phyloP scores from a whole-genome alignment of 2,329 filamentous ascomycete genomes.

The Diaporthe citri region DNA sequence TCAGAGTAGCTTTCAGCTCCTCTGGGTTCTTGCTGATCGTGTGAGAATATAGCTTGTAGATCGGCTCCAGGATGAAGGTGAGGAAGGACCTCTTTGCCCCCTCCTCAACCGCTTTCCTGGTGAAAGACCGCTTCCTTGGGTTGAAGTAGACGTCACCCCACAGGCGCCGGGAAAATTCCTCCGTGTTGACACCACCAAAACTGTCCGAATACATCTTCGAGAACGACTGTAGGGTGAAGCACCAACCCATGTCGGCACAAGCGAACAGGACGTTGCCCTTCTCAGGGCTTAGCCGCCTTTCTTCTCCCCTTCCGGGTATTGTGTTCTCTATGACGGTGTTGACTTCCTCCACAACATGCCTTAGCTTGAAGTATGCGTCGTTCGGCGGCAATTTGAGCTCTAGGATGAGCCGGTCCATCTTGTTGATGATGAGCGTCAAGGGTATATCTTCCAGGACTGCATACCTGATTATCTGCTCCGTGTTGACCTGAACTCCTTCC shows the following conservation, averaged over 20 bases:
- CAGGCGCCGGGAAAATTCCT: constrained; percentile 85
- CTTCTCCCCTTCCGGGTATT: constrained; percentile 83
- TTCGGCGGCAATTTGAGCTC: constrained; percentile 94
- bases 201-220: constrained; percentile 95
- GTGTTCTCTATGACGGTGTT: constrained; percentile 95
- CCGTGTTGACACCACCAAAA: constrained; percentile 83
- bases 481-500: constrained; percentile 98
- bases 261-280: constrained; percentile 99
- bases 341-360: constrained; percentile 98
- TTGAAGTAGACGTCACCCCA: constrained; percentile 99
- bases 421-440: constrained; percentile 92
- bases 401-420: constrained; percentile 94
- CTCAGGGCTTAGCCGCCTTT: constrained; percentile 88
- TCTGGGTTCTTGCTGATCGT: constrained; percentile 92
- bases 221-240: constrained; percentile 94
- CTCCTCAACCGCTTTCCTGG: constrained; percentile 86
- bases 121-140: constrained; percentile 89
- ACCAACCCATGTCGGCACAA: constrained; percentile 94
- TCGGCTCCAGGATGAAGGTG: constrained; percentile 93
- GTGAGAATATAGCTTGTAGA: constrained; percentile 97
- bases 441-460: constrained; percentile 91
- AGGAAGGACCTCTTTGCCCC: constrained; percentile 88
- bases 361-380: constrained; percentile 98
- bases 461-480: constrained; percentile 97
- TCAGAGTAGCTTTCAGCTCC: constrained; percentile 83